Evolutionary conservation across 768 basidiomycete species (phyloP), one percentile per base, ranked within the genome.

Genomic region (Phanerochaete sordida): DNA sequence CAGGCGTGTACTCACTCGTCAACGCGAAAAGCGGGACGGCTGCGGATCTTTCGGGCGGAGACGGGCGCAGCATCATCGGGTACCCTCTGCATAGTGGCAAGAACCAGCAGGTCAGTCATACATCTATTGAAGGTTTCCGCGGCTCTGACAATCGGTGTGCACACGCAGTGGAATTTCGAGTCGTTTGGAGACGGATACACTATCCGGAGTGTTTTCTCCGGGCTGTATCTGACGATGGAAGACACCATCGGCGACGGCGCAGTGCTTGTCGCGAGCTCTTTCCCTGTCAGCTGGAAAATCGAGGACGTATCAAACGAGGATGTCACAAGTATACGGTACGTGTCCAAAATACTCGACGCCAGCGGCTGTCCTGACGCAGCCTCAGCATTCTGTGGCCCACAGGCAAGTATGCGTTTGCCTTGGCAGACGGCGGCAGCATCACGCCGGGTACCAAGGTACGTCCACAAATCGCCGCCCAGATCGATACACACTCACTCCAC

Each of bases 101-200:
- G 24, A 70, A 70, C 54, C 69, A 70, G 54, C 69, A 69, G 66
- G 68, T 64, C 2, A 50, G 21, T 30, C 35, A 46, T 1, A 26
- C 24, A 30, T n/a, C 16, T 23, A 46, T 46, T 46, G 5, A n/a
- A 19, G 26, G 59, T 21, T 9, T 35, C 4, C 4, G 21, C 11
- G 11, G 27, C 15, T 9, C 26, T 19, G 28, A 28, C 37, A 2
- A 21, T 47, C n/a, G n/a, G n/a, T n/a, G n/a, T n/a, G n/a, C n/a
- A 31, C 30, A 43, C 26, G 9, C 28, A 70, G 69, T 70, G 69
- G 69, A 57, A 64, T 30, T 68, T 70, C 53, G 60, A 64, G 26
- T 59, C 67, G 27, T 64, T 65, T n/a, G 69, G 69, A 8, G 62
- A 59, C 13, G 69, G 69, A 4, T 70, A 65, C 53, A 59, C 63